Base-by-base conservation (phyloP, 495 filamentous ascomycete species). In the Tuber indicum region DNA sequence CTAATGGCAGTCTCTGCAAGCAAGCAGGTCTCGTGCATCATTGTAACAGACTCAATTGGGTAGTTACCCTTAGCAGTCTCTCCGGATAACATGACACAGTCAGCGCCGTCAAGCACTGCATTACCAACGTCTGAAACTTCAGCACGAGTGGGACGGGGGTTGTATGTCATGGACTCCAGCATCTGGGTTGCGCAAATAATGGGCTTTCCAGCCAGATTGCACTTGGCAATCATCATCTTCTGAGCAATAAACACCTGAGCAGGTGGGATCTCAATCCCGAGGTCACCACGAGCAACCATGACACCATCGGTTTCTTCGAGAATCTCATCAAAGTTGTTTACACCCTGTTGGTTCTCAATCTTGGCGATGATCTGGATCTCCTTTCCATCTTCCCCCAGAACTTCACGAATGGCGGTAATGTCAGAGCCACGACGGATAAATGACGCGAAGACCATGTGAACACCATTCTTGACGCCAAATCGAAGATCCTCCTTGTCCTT, bases 191-290 rank as follows among this genome's bases (percentile, higher is more conserved):
- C 83, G 85, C 94, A 97, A 84, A 98, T 97, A 84, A 94, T 93
- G 78, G 96, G 96, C 89, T 99, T 99, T 85, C 96, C 96, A 82
- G 94, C 95, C 84, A 98, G 92, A 89, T 99, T 99, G 89, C 96
- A 98, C 91, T 98, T 98, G 85, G 95, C 93, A 86, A 98, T 98
- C 92, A 99, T 94, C 93, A 98, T 98, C 91, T 99, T 99, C 89
- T 99, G 96, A 71, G 96, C 96, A 79, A 97, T 91, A 87, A 98
- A 99, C 74, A 99, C 96, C 89, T 99, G 96, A 74, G 95, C 93
- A 52, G 96, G 94, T 32, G 96, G 94, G 83, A 99, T 99, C 86
- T 99, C 96, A 79, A 99, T 99, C 87, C 96, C 96, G 58, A 99
- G 88, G 83, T 99, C 96, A 86, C 96, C 96, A 89, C 96, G 96